These are phyloP conservation scores for Kwoniella pini DNA, from an alignment of 768 basidiomycete genomes.

Conservation along the genomic window DNA sequence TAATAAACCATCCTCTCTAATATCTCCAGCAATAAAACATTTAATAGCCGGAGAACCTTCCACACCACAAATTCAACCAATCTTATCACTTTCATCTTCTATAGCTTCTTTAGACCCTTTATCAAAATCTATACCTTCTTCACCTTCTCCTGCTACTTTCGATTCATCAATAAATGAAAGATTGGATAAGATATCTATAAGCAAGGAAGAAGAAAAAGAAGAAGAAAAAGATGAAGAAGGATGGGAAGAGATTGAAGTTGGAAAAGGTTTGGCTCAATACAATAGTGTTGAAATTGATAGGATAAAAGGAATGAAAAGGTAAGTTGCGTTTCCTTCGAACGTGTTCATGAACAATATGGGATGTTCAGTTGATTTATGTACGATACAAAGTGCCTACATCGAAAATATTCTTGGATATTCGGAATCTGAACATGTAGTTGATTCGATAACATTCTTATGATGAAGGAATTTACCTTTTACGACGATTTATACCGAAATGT, in stretches of 20 bases:
- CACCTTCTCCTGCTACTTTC: constrained; percentile 32
- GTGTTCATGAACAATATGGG: too few species aligned
- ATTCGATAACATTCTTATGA: constrained; percentile 74
- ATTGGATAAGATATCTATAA: background rate
- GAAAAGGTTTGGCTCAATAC: constrained; percentile 91
- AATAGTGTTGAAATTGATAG: constrained; percentile 87
- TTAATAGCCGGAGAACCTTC: constrained; percentile 53
- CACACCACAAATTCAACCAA: constrained; percentile 61
- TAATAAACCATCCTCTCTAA: constrained; percentile 1
- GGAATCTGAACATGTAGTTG: constrained; percentile 95
- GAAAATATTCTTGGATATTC: constrained; percentile 82
- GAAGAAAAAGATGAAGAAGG: constrained; percentile 30
- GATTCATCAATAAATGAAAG: constrained; percentile 26
- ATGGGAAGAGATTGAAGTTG: constrained; percentile 83
- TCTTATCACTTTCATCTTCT: constrained; percentile 58
- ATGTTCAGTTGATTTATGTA: too few species aligned
- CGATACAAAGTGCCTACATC: constrained; percentile 70
- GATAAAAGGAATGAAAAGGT: constrained; percentile 92
- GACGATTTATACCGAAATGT: too few species aligned
- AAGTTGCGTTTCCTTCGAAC: too few species aligned
- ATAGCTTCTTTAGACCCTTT: constrained; percentile 60
- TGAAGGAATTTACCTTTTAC: too few species aligned
- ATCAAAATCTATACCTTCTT: constrained; percentile 56
- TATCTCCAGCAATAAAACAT: constrained; percentile 13
- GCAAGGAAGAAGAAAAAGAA: background rate